Evolutionary conservation across 2,329 filamentous ascomycete genomes (phyloP).

Genomic region (Lachnellula occidentalis): DNA sequence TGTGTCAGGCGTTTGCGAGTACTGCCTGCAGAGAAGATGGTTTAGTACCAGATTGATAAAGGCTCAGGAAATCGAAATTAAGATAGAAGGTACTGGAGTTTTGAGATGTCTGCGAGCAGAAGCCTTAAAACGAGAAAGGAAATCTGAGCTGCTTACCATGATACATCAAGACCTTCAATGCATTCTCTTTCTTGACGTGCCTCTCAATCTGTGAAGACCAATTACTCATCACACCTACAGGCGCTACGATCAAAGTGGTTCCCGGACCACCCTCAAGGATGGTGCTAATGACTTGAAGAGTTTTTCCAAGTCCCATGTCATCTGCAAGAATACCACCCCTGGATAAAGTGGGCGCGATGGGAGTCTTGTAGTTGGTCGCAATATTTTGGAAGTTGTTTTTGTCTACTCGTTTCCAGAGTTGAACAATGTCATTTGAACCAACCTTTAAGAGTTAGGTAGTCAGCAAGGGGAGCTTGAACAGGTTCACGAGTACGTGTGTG

Average conservation of each 20-base stretch:
- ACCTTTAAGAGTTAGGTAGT: neutral
- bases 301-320: conserved; percentile 94
- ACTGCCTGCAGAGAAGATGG: conserved; percentile 30
- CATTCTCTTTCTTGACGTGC: conserved; percentile 61
- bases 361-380: conserved; percentile 63
- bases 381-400: conserved; percentile 55
- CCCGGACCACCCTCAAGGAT: conserved; percentile 54
- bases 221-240: conserved; percentile 83
- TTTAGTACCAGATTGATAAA: neutral
- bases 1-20: conserved; percentile 48
- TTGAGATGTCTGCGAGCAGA: neutral
- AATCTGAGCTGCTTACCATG: conserved; percentile 42
- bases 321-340: conserved; percentile 83
- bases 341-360: conserved; percentile 54
- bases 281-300: conserved; percentile 76
- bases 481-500: neutral
- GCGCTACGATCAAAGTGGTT: conserved; percentile 73
- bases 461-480: neutral
- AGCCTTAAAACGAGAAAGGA: too few species aligned
- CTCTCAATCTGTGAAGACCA: conserved; percentile 75
- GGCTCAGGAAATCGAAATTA: neutral
- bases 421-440: conserved; percentile 57
- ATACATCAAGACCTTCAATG: conserved; percentile 65
- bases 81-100: neutral
- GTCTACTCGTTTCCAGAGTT: conserved; percentile 64